phyloP scores from a whole-genome alignment of 169 alveolate species.

The Plasmodium inui region DNA sequence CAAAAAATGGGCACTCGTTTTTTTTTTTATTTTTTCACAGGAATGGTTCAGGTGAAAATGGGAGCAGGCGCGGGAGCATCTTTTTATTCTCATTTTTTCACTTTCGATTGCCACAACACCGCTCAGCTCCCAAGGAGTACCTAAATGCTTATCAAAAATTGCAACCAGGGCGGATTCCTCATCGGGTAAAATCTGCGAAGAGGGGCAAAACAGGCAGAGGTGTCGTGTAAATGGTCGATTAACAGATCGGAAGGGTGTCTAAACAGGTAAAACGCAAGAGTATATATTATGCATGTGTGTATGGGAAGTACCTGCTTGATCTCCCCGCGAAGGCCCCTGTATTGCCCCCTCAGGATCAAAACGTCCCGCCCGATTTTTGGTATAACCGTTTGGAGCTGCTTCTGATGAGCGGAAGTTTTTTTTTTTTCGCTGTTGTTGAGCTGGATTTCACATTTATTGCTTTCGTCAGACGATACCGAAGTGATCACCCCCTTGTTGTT shows the following conservation, averaged over 20 bases:
- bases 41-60: background rate
- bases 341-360: slow-evolving; percentile 26
- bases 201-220: background rate
- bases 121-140: background rate
- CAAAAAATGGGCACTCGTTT: background rate
- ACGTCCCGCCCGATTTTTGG: slow-evolving; percentile 58
- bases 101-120: background rate
- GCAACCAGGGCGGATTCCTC: slow-evolving; percentile 34
- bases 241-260: background rate
- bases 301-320: slow-evolving; percentile 30
- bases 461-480: slow-evolving; percentile 7
- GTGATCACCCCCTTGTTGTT: slow-evolving; percentile 45
- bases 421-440: slow-evolving; percentile 15
- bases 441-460: slow-evolving; percentile 58
- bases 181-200: slow-evolving; percentile 41
- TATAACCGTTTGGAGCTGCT: slow-evolving; percentile 67
- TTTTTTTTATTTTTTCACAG: background rate
- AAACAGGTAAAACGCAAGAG: background rate
- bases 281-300: background rate
- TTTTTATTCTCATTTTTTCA: background rate
- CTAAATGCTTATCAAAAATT: slow-evolving; percentile 20
- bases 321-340: slow-evolving; percentile 32
- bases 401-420: slow-evolving; percentile 18
- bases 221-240: background rate
- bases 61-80: background rate